phyloP scores from a whole-genome alignment of 2,329 filamentous ascomycete species.

The Stagonosporopsis chrysanthemi region DNA sequence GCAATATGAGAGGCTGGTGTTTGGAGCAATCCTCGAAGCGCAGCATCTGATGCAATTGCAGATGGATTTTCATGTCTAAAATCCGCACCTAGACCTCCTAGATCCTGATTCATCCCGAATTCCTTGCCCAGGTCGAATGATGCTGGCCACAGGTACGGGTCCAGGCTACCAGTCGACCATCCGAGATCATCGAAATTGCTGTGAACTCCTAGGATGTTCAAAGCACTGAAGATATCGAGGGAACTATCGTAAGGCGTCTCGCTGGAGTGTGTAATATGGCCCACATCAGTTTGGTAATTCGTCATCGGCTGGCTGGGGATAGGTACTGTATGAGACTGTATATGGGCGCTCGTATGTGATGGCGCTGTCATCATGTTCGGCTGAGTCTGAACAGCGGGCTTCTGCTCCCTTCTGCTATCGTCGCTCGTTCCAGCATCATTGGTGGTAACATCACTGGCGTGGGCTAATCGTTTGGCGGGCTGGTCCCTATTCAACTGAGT shows the following conservation, averaged over 20 bases:
- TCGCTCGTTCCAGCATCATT: background rate
- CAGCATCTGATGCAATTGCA: background rate
- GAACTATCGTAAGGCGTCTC: background rate
- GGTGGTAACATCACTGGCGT: background rate
- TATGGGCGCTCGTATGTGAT: too few relatives aligned
- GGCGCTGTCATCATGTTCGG: background rate
- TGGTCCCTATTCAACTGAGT: background rate
- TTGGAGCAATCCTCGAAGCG: background rate
- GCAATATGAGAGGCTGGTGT: slow-evolving; percentile 10
- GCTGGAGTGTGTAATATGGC: too few relatives aligned
- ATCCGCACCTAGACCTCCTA: too few relatives aligned
- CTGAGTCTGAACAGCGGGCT: background rate
- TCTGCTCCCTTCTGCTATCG: background rate
- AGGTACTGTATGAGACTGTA: background rate
- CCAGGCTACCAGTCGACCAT: background rate
- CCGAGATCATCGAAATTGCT: background rate
- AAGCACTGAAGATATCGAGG: background rate
- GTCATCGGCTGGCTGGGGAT: background rate
- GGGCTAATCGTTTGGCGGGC: background rate
- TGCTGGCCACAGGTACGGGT: background rate
- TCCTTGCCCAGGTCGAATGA: background rate
- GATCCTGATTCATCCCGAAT: background rate
- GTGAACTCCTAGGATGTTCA: background rate
- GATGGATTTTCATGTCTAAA: background rate
- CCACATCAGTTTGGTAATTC: too few relatives aligned